Conservation (phyloP, 192 early-diverging fungal genomes). For the Entophlyctis helioformis region DNA sequence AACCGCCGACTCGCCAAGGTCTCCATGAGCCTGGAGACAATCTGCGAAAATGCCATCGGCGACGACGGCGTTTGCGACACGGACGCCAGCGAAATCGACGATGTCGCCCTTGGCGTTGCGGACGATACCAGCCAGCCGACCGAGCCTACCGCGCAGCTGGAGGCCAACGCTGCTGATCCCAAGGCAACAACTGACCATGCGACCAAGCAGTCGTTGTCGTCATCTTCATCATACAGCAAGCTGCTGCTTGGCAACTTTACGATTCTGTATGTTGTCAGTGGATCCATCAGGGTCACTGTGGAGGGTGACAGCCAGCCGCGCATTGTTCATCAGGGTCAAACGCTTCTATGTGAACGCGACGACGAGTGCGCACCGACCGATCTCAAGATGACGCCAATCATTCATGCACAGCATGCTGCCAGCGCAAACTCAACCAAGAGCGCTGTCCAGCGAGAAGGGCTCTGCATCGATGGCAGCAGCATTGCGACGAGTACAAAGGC, state of each 20-base stretch:
- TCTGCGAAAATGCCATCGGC: conserved; percentile 25
- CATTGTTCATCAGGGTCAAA: conserved; percentile 25
- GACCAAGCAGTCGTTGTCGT: no score
- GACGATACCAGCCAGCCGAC: background rate
- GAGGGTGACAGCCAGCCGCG: conserved; percentile 12
- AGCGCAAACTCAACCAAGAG: no score
- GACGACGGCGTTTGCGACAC: conserved; percentile 20
- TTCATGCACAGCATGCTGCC: no score
- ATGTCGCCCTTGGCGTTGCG: background rate
- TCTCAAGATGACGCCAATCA: conserved; percentile 32
- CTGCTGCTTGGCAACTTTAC: conserved; percentile 39
- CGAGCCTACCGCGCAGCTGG: background rate
- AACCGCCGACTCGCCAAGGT: conserved; percentile 16
- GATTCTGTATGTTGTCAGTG: conserved; percentile 47
- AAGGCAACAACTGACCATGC: no score
- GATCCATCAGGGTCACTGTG: conserved; percentile 23
- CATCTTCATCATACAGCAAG: conserved; percentile 32
- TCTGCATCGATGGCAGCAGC: no score
- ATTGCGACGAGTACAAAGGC: no score
- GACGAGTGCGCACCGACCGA: conserved; percentile 42
- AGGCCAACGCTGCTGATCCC: background rate
- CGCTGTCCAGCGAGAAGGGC: no score
- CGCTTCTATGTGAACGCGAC: conserved; percentile 39
- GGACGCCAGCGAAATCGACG: conserved; percentile 9
- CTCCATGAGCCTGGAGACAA: conserved; percentile 20